A percentile compares a stretch with the other conserved stretches of the same genome.
These are phyloP conservation scores for Fusarium sororula DNA, from an alignment of 2,329 filamentous ascomycete genomes.

Conservation along the genomic window DNA sequence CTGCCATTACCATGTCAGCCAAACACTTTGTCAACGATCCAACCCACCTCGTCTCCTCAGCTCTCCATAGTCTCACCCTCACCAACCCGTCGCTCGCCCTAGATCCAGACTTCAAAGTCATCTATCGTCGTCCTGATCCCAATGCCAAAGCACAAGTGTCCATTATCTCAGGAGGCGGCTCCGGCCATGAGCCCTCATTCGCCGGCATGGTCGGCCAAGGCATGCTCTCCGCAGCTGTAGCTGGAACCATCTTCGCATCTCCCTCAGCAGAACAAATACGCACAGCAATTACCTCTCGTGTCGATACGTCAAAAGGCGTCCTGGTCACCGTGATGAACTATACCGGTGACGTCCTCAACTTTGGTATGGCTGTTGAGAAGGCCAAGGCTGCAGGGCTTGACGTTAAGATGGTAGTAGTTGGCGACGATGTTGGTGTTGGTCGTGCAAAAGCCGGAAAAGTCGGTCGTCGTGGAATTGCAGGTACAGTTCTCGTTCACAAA, in stretches of 20 bases:
- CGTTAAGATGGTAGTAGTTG: slow-evolving; percentile 91
- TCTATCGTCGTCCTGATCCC: slow-evolving; percentile 73
- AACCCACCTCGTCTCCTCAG: slow-evolving; percentile 77
- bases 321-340: slow-evolving; percentile 97
- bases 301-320: slow-evolving; percentile 77
- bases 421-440: slow-evolving; percentile 91
- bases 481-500: slow-evolving; percentile 91
- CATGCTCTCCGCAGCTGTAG: slow-evolving; percentile 81
- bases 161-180: slow-evolving; percentile 87
- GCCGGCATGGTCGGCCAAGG: slow-evolving; percentile 85
- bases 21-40: slow-evolving; percentile 95
- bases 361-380: slow-evolving; percentile 93
- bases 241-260: slow-evolving; percentile 87
- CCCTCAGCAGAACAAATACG: slow-evolving; percentile 86
- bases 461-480: slow-evolving; percentile 87
- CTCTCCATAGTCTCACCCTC: slow-evolving; percentile 79
- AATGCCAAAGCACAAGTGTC: slow-evolving; percentile 72
- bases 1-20: slow-evolving; percentile 54
- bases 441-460: slow-evolving; percentile 87
- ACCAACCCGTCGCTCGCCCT: slow-evolving; percentile 87
- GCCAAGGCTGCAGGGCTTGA: slow-evolving; percentile 79
- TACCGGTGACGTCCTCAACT: slow-evolving; percentile 89
- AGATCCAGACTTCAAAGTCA: slow-evolving; percentile 81
- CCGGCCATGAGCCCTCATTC: slow-evolving; percentile 90
- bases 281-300: slow-evolving; percentile 75